A percentile compares a stretch with the other conserved stretches of the same genome.
Evolutionary conservation across 2,329 filamentous ascomycete species (phyloP).

Genomic region (Claviceps digitariae): DNA sequence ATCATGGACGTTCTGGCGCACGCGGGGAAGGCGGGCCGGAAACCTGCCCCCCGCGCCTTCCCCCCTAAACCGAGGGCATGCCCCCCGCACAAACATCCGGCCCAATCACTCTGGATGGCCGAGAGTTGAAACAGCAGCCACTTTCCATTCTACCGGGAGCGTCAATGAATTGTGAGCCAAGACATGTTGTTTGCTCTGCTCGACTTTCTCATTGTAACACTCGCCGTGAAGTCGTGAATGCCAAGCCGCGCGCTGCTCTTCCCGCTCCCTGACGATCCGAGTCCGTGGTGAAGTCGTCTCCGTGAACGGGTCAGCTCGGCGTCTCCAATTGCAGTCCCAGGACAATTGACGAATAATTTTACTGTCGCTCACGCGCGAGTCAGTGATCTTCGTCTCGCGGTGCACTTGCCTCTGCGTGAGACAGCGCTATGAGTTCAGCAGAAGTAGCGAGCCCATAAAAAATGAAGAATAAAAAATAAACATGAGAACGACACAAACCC

Average conservation of each 20-base stretch:
- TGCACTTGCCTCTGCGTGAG: too few relatives aligned
- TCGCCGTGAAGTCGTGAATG: neutral
- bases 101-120: neutral
- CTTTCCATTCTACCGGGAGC: neutral
- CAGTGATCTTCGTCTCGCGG: too few relatives aligned
- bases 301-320: too few relatives aligned
- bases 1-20: neutral
- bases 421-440: too few relatives aligned
- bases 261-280: neutral
- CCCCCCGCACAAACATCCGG: neutral
- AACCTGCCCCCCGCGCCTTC: neutral
- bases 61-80: neutral
- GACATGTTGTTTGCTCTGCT: neutral
- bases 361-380: too few relatives aligned
- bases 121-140: neutral
- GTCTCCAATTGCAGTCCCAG: neutral
- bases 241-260: neutral
- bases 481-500: too few relatives aligned
- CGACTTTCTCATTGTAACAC: neutral
- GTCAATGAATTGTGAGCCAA: neutral
- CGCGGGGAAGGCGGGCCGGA: neutral
- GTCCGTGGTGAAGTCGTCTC: neutral
- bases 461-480: too few relatives aligned
- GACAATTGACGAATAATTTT: too few relatives aligned
- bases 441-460: too few relatives aligned